These are phyloP conservation scores for Ceratobasidium sp. DNA, from an alignment of 1,284 basidiomycete species.

Conservation along the genomic window DNA sequence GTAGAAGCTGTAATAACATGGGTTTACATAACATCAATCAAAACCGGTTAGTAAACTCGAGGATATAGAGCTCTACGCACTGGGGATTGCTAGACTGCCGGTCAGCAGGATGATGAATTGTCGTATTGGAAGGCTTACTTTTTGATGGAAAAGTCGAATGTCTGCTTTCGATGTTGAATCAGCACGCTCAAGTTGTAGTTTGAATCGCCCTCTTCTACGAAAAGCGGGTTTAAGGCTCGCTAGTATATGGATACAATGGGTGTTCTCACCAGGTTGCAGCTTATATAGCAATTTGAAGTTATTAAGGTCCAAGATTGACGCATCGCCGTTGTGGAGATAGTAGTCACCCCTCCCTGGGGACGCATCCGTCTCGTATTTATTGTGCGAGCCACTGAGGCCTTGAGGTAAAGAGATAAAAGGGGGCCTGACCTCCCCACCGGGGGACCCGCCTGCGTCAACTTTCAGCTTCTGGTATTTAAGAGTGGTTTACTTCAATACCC, in stretches of 20 bases:
- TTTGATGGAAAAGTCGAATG: neutral
- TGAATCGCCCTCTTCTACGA: neutral
- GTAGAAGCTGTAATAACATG: no score
- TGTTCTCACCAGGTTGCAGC: neutral
- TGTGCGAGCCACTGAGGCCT: constrained; percentile 18
- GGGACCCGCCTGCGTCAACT: neutral
- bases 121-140: no score
- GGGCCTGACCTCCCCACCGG: neutral
- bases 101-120: neutral
- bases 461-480: neutral
- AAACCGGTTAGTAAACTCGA: neutral
- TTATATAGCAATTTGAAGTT: neutral
- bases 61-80: neutral
- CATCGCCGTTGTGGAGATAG: constrained; percentile 14
- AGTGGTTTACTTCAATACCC: neutral
- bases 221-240: neutral
- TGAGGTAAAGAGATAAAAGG: neutral
- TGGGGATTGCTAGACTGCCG: neutral
- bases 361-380: constrained; percentile 14
- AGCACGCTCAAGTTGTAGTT: neutral
- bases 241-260: neutral
- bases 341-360: neutral
- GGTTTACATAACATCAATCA: neutral
- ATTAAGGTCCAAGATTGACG: neutral
- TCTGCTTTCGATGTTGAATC: neutral